phyloP scores from a whole-genome alignment of 2,329 filamentous ascomycete species.

The Waltergamsia citrina region DNA sequence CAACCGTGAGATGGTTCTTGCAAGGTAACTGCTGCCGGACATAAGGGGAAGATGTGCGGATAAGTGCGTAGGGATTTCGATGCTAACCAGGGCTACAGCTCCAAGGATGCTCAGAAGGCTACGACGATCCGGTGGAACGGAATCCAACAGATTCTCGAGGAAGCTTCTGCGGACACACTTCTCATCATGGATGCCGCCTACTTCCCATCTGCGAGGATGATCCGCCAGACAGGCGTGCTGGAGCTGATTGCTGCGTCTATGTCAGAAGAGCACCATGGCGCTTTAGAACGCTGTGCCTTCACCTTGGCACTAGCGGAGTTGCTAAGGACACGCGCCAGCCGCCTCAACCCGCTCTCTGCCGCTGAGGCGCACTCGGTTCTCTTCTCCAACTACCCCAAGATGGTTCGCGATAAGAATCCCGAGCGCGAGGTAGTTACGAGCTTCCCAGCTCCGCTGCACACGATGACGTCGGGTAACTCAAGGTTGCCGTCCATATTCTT shows the following conservation, averaged over 20 bases:
- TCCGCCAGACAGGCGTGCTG: slow-evolving; percentile 42
- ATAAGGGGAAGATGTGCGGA: too few relatives aligned
- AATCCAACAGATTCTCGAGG: slow-evolving; percentile 46
- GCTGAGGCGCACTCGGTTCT: slow-evolving; percentile 45
- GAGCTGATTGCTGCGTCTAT: slow-evolving; percentile 47
- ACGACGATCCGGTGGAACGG: slow-evolving; percentile 44
- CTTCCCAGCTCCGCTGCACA: slow-evolving; percentile 44
- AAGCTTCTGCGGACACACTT: slow-evolving; percentile 43
- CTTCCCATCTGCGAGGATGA: slow-evolving; percentile 42
- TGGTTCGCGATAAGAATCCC: slow-evolving; percentile 38
- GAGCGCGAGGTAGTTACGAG: slow-evolving; percentile 37
- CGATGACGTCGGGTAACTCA: slow-evolving; percentile 44
- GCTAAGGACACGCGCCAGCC: slow-evolving; percentile 35
- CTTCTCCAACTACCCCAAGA: slow-evolving; percentile 39
- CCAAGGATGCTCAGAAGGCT: slow-evolving; percentile 31
- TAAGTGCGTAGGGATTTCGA: neutral
- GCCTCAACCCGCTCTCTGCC: slow-evolving; percentile 36
- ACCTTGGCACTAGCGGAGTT: slow-evolving; percentile 40
- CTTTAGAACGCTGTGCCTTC: slow-evolving; percentile 41
- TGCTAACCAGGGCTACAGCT: slow-evolving; percentile 26
- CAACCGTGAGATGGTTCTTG: slow-evolving; percentile 46
- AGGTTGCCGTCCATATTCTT: slow-evolving; percentile 47
- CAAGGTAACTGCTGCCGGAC: slow-evolving; percentile 41
- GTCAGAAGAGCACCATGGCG: slow-evolving; percentile 38
- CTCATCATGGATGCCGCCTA: slow-evolving; percentile 51